A percentile compares a stretch with the other conserved stretches of the same genome.
Evolutionary conservation across 257 asterid species (phyloP).

Genomic region (Nicotiana undulata): DNA sequence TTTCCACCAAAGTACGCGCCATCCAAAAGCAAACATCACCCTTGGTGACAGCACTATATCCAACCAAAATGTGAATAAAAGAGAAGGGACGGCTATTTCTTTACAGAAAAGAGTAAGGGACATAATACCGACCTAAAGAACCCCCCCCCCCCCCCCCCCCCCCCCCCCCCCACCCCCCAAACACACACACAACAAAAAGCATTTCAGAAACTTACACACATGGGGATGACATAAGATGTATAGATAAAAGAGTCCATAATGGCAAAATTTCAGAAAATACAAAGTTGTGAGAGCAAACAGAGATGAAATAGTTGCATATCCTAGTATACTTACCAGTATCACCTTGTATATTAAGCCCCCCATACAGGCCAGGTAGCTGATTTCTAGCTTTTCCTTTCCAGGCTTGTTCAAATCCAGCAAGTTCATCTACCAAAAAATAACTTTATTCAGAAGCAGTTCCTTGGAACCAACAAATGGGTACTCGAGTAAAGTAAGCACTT

Average conservation of each 20-base stretch:
- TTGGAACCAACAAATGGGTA: background rate
- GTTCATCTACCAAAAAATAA: constrained; percentile 44
- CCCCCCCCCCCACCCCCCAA: background rate
- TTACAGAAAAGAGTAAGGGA: no score
- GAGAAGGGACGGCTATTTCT: background rate
- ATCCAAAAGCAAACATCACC: background rate
- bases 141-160: background rate
- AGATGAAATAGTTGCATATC: background rate
- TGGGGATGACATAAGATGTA: background rate
- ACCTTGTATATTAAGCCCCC: constrained; percentile 24
- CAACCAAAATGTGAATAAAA: background rate
- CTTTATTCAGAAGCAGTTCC: constrained; percentile 5
- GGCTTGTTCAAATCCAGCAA: constrained; percentile 59
- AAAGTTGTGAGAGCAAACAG: background rate
- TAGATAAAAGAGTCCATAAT: background rate
- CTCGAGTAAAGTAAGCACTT: background rate
- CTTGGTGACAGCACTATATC: background rate
- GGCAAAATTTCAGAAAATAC: background rate
- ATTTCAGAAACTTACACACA: background rate
- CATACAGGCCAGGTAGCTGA: constrained; percentile 53
- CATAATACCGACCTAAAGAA: background rate
- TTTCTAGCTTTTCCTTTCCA: constrained; percentile 70
- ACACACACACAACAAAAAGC: background rate
- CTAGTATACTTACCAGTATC: constrained; percentile 29
- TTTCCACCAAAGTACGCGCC: background rate